Evolutionary conservation across 257 asterid genomes (phyloP), one percentile per base, ranked within the genome.

Genomic region (Solanum paucissectum): DNA sequence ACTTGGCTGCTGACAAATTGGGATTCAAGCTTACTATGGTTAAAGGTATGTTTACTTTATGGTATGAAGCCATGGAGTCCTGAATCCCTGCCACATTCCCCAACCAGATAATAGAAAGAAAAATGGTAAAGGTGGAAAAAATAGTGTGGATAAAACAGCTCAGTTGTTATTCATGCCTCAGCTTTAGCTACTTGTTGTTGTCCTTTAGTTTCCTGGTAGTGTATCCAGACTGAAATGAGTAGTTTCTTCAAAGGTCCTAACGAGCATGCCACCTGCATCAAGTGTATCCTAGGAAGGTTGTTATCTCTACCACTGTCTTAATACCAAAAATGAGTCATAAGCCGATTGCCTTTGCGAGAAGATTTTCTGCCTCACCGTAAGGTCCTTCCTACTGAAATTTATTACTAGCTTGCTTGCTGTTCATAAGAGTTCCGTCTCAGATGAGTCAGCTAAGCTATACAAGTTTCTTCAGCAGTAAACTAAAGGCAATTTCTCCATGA

Each of bases 1-100:
- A 89, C 85, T 88, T 95, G 92, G 99, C 99, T 84, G 98, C 98
- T 87, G 91, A 95, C 90, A 95, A 89, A 94, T 88, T 97, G 95
- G 98, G 98, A 74, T 93, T 97, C 91, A 93, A 93, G 81, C 93
- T 97, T 87, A 83, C 90, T n/a, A 86, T 93, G 14, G 83, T 90
- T 90, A 89, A 91, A 91, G 88, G 99, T 97, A 91, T 14, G 40
- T 9, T 81, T 5, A 27, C 68, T 46, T 29, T 44, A 46, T 81
- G 14, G 27, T 29, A 46, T 23, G 20, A 81, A 29, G 5, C 40
- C 33, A 7, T 38, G 33, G 34, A 6, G 11, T 75, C 55, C 66
- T 14, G 66, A 79, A 44, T 14, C 25, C 84, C 40, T 79, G 40
- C 66, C 40, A 7, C 42, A 46, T 29, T 18, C 27, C 68, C 85